A percentile compares a stretch with the other conserved stretches of the same genome.
phyloP scores from a whole-genome alignment of 441 rosid species.

The Erodium chrysanthum region DNA sequence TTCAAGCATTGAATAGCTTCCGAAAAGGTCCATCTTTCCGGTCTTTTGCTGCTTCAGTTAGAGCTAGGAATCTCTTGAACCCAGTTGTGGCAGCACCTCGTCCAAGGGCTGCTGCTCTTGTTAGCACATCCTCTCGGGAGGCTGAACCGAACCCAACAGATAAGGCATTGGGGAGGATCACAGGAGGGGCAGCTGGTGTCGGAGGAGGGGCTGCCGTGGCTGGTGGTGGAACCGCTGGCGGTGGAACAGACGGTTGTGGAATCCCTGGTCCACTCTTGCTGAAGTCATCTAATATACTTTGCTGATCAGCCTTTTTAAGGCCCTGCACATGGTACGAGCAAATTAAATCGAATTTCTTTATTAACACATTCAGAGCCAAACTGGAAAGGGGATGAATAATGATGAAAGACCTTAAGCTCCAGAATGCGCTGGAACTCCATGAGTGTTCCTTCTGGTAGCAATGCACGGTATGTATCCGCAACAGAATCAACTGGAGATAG shows the following conservation, averaged over 20 bases:
- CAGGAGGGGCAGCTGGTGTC: conserved; percentile 31
- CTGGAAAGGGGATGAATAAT: not conserved
- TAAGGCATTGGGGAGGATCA: conserved; percentile 30
- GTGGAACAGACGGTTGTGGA: conserved; percentile 36
- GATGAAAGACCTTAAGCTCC: conserved; percentile 68
- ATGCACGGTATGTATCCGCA: conserved; percentile 90
- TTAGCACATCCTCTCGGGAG: conserved; percentile 85
- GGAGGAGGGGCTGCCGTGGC: conserved; percentile 31
- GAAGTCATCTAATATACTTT: conserved; percentile 82
- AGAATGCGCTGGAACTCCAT: conserved; percentile 97
- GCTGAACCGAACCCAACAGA: conserved; percentile 52
- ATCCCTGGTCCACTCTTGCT: conserved; percentile 75
- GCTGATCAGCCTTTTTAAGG: conserved; percentile 87
- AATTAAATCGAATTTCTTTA: not conserved
- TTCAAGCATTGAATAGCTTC: conserved; percentile 66
- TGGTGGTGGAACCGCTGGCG: conserved; percentile 44
- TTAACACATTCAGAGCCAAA: not conserved
- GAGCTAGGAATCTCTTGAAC: conserved; percentile 96
- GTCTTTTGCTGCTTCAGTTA: conserved; percentile 97
- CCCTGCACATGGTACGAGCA: conserved; percentile 43
- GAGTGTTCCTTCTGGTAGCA: conserved; percentile 93
- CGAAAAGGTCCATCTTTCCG: conserved; percentile 89
- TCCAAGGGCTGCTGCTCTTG: conserved; percentile 96
- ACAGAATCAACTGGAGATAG: conserved; percentile 95
- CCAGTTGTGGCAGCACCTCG: conserved; percentile 98